phyloP scores from a whole-genome alignment of 2,329 filamentous ascomycete genomes.

The Septoria linicola region DNA sequence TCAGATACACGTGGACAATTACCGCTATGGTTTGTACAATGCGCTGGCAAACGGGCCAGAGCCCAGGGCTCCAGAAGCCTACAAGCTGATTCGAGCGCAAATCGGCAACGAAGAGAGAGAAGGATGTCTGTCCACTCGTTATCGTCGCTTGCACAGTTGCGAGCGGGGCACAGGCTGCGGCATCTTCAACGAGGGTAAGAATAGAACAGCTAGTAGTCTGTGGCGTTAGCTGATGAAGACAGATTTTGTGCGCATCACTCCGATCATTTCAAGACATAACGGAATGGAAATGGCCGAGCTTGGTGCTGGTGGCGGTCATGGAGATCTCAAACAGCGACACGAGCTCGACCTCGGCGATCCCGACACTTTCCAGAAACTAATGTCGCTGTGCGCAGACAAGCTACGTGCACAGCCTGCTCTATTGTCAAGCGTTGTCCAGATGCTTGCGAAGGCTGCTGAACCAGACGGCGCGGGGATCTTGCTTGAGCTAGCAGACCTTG shows the following conservation, averaged over 20 bases:
- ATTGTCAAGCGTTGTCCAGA: slow-evolving; percentile 38
- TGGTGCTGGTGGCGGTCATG: slow-evolving; percentile 75
- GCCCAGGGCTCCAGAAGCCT: slow-evolving; percentile 55
- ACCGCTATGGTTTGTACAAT: slow-evolving; percentile 71
- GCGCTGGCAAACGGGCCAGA: slow-evolving; percentile 52
- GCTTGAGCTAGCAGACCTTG: slow-evolving; percentile 30
- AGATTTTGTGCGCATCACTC: slow-evolving; percentile 71
- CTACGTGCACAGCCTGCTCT: slow-evolving; percentile 39
- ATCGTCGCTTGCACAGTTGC: slow-evolving; percentile 77
- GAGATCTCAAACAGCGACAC: slow-evolving; percentile 67
- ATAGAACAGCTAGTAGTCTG: background rate
- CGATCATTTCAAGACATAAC: slow-evolving; percentile 65
- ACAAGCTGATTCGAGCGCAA: slow-evolving; percentile 69
- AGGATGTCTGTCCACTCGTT: slow-evolving; percentile 67
- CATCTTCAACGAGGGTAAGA: slow-evolving; percentile 43
- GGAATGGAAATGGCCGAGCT: slow-evolving; percentile 63
- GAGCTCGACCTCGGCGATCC: slow-evolving; percentile 61
- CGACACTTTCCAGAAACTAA: slow-evolving; percentile 52
- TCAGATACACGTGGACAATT: slow-evolving; percentile 77
- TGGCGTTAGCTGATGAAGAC: slow-evolving; percentile 30
- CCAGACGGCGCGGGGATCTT: slow-evolving; percentile 24
- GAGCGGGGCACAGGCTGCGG: slow-evolving; percentile 68
- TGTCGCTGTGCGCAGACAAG: slow-evolving; percentile 49
- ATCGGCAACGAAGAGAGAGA: slow-evolving; percentile 68
- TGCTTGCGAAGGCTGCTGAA: slow-evolving; percentile 35